phyloP scores from a whole-genome alignment of 1,139 yeast species.

The Meyerozyma smithsonii region DNA sequence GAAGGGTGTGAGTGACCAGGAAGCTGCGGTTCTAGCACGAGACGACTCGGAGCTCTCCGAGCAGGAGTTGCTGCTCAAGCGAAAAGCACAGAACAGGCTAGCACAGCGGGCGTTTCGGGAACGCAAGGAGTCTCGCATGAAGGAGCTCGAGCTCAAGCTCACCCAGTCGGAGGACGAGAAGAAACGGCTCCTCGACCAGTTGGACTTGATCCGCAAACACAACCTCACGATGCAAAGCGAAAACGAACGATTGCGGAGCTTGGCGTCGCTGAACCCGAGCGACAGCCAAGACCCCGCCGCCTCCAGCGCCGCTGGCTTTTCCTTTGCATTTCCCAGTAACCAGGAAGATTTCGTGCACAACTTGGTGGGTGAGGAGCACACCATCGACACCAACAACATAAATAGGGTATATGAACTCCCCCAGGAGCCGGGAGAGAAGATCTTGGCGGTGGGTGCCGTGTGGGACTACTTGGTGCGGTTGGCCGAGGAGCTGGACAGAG shows the following conservation, averaged over 20 bases:
- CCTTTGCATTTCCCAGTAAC: conserved; percentile 33
- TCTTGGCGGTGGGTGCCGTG: conserved; percentile 71
- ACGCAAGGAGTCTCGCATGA: conserved; percentile 70
- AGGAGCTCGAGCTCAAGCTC: conserved; percentile 61
- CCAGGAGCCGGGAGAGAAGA: conserved; percentile 33
- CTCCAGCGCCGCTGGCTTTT: conserved; percentile 8
- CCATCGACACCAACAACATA: conserved; percentile 15
- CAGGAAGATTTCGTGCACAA: conserved; percentile 33
- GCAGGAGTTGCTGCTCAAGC: conserved; percentile 47
- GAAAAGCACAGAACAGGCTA: conserved; percentile 82
- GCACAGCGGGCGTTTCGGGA: conserved; percentile 90
- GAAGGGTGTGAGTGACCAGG: conserved; percentile 32
- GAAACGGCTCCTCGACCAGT: conserved; percentile 44
- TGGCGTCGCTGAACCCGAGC: conserved; percentile 4
- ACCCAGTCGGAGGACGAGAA: conserved; percentile 58
- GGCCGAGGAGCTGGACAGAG: conserved; percentile 40
- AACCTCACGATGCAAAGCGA: conserved; percentile 54
- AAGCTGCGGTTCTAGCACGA: conserved; percentile 32
- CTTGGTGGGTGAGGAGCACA: conserved; percentile 17
- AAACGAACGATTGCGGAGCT: conserved; percentile 42
- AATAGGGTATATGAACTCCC: conserved; percentile 34
- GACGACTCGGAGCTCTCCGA: conserved; percentile 43
- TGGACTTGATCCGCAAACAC: conserved; percentile 50
- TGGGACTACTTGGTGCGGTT: conserved; percentile 69
- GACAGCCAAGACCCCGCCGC: neutral